Percentiles rank a stretch among this genome's conserved stretches.
phyloP scores from a whole-genome alignment of 164 flowering plant species.

The Santalum album region DNA sequence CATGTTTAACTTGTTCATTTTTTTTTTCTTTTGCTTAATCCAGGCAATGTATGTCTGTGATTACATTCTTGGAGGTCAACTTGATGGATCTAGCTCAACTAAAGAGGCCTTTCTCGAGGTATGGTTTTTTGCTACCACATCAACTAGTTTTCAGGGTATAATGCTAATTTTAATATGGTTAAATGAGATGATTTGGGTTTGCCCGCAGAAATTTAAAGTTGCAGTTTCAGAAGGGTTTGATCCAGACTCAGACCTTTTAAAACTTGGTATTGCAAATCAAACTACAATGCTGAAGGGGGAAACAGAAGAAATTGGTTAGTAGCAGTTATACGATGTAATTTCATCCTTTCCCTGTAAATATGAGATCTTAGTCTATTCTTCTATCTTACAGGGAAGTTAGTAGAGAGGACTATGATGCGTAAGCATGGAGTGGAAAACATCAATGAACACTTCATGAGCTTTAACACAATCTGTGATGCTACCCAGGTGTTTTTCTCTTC shows the following conservation, averaged over 20 bases:
- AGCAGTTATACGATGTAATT: conserved; percentile 6
- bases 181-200: conserved; percentile 10
- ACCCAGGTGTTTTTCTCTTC: conserved; percentile 52
- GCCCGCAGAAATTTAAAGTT: conserved; percentile 78
- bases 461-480: conserved; percentile 95
- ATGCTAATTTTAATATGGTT: not conserved
- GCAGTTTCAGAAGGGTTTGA: conserved; percentile 92
- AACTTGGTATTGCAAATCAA: conserved; percentile 92
- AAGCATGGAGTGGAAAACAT: conserved; percentile 77
- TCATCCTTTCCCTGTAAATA: not conserved
- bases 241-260: conserved; percentile 72
- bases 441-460: conserved; percentile 73
- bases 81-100: conserved; percentile 95
- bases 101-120: conserved; percentile 82
- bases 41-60: conserved; percentile 95
- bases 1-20: too few species aligned
- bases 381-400: conserved; percentile 56
- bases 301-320: conserved; percentile 94
- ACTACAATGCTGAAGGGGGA: conserved; percentile 99
- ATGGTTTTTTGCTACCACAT: not conserved
- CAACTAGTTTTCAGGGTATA: not conserved
- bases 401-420: conserved; percentile 79
- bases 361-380: not conserved
- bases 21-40: conserved; percentile 4
- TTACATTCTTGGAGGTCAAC: conserved; percentile 83